These are phyloP conservation scores for Fusarium concolor DNA, from an alignment of 2,329 filamentous ascomycete species.

Conservation along the genomic window DNA sequence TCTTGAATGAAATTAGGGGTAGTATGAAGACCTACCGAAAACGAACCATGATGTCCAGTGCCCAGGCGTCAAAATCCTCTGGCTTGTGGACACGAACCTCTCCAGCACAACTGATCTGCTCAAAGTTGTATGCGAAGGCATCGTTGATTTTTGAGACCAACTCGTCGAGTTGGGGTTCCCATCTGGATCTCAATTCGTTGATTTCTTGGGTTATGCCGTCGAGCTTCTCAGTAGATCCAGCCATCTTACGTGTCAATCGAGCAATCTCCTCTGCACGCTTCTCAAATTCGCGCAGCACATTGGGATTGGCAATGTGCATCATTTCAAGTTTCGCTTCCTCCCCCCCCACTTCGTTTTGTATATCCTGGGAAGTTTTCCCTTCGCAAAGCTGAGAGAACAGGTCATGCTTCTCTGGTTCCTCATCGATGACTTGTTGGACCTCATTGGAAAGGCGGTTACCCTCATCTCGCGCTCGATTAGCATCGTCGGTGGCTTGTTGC, in stretches of 20 bases:
- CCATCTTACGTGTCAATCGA: constrained; percentile 67
- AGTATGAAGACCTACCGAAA: constrained; percentile 76
- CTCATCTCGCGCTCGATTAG: constrained; percentile 52
- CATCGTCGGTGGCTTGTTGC: constrained; percentile 53
- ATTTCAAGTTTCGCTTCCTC: constrained; percentile 82
- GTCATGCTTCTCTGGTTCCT: constrained; percentile 54
- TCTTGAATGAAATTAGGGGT: background rate
- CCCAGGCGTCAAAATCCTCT: constrained; percentile 93
- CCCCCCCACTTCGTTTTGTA: constrained; percentile 79
- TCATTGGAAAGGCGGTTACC: constrained; percentile 48
- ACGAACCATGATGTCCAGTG: constrained; percentile 92
- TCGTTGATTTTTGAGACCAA: constrained; percentile 86
- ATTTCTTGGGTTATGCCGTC: constrained; percentile 69
- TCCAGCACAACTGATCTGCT: constrained; percentile 92
- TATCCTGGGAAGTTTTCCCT: constrained; percentile 68
- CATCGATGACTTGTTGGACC: constrained; percentile 55
- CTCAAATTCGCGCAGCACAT: constrained; percentile 82
- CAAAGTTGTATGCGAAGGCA: constrained; percentile 93
- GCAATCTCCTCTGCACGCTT: constrained; percentile 77
- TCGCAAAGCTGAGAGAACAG: constrained; percentile 58
- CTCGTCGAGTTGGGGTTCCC: constrained; percentile 86
- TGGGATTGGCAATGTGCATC: constrained; percentile 80
- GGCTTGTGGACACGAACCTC: constrained; percentile 91
- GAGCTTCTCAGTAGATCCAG: constrained; percentile 65
- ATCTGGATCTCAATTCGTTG: constrained; percentile 72